These are phyloP conservation scores for Sphaceloma murrayae DNA, from an alignment of 2,329 filamentous ascomycete species.

Conservation along the genomic window DNA sequence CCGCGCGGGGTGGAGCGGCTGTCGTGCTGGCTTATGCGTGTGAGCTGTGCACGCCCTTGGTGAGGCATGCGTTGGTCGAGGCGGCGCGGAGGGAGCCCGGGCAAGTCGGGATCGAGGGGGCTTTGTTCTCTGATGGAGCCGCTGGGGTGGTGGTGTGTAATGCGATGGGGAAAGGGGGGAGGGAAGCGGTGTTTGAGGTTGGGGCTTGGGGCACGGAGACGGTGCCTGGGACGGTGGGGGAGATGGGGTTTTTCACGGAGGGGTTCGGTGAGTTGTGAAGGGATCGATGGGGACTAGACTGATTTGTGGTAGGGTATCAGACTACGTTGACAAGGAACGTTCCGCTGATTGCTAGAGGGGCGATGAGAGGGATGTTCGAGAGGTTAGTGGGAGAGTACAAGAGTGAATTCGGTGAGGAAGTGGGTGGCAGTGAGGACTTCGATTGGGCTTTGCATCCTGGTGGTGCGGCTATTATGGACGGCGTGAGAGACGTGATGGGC, in stretches of 20 bases:
- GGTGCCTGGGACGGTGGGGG: constrained; percentile 51
- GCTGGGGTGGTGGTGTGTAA: constrained; percentile 58
- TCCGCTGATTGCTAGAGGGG: constrained; percentile 5
- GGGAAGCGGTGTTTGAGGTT: constrained; percentile 45
- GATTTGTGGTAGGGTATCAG: constrained; percentile 16
- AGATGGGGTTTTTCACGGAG: constrained; percentile 58
- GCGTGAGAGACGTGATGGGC: constrained; percentile 49
- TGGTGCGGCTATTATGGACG: constrained; percentile 55
- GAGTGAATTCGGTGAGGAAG: not conserved
- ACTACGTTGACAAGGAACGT: constrained; percentile 23
- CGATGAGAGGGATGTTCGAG: constrained; percentile 15
- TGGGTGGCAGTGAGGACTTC: constrained; percentile 40
- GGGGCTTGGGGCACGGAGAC: constrained; percentile 57
- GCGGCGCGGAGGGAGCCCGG: constrained; percentile 46
- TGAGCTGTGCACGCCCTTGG: constrained; percentile 45
- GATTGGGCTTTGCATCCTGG: constrained; percentile 69
- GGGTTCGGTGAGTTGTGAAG: constrained; percentile 40
- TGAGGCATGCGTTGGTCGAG: constrained; percentile 49
- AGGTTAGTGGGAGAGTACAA: constrained; percentile 7
- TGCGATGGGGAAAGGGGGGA: constrained; percentile 37
- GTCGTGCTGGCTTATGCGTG: constrained; percentile 56
- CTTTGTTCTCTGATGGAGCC: constrained; percentile 62
- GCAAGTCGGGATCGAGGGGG: constrained; percentile 54
- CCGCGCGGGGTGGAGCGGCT: constrained; percentile 49
- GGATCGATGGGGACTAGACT: not conserved